Evolutionary conservation across 164 flowering plant species (phyloP).

Genomic region (Dillenia suffruticosa): DNA sequence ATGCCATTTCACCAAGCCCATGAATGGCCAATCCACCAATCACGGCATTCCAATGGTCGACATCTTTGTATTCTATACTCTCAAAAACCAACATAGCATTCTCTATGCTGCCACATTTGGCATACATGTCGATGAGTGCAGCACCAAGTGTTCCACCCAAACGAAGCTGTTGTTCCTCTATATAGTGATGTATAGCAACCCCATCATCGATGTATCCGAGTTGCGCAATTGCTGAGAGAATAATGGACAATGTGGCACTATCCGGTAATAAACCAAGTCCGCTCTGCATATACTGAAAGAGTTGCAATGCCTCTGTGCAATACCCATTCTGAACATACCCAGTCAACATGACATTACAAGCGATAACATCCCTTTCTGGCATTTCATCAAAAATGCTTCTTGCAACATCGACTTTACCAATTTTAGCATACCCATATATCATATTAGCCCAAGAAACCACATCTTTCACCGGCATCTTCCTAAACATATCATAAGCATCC

Average conservation of each 20-base stretch:
- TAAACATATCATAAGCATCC: slow-evolving; percentile 42
- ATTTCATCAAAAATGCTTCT: slow-evolving; percentile 42
- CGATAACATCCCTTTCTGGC: slow-evolving; percentile 47
- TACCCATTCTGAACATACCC: slow-evolving; percentile 59
- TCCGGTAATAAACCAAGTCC: slow-evolving; percentile 35
- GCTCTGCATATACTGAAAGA: slow-evolving; percentile 37
- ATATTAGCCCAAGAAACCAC: slow-evolving; percentile 58
- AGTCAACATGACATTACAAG: slow-evolving; percentile 64
- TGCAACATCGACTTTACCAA: slow-evolving; percentile 39
- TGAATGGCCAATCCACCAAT: slow-evolving; percentile 69
- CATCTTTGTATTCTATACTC: slow-evolving; percentile 22
- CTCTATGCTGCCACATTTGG: slow-evolving; percentile 67
- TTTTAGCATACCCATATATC: slow-evolving; percentile 57
- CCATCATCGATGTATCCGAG: slow-evolving; percentile 48
- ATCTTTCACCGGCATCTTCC: slow-evolving; percentile 45
- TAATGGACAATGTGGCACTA: slow-evolving; percentile 35
- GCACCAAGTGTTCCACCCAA: slow-evolving; percentile 47
- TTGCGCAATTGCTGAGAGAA: slow-evolving; percentile 55
- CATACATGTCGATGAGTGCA: slow-evolving; percentile 71
- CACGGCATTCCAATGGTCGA: slow-evolving; percentile 78
- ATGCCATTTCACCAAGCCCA: slow-evolving; percentile 56
- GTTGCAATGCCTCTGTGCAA: slow-evolving; percentile 37
- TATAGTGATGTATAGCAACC: slow-evolving; percentile 34
- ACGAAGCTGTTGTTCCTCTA: slow-evolving; percentile 27
- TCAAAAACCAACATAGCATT: slow-evolving; percentile 44